Evolutionary conservation across 108 stramenopile genomes (phyloP).

Genomic region (Parietichytrium sp.): DNA sequence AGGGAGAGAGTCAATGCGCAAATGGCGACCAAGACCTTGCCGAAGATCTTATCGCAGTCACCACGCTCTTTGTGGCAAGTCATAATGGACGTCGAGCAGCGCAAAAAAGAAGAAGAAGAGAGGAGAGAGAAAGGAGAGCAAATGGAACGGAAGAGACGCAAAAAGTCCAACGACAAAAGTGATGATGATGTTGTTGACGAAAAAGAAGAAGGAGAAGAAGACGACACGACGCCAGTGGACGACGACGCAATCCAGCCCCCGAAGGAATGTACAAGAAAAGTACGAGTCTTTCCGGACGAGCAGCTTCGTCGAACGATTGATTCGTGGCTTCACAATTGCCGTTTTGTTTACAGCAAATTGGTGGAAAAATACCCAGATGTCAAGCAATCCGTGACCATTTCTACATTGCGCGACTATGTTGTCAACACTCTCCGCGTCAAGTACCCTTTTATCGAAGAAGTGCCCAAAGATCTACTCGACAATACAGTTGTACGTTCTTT

Average conservation of each 20-base stretch:
- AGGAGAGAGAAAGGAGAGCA: background rate
- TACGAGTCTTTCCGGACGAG: background rate
- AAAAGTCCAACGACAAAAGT: no score
- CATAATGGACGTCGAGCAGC: slow-evolving; percentile 1
- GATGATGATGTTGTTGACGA: no score
- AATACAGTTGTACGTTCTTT: background rate
- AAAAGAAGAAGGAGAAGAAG: no score
- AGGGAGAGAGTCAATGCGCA: background rate
- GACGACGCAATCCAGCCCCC: background rate
- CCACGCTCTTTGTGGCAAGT: background rate
- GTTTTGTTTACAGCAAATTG: background rate
- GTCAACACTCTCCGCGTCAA: background rate
- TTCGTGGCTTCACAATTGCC: background rate
- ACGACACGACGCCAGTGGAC: background rate
- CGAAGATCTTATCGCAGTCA: background rate
- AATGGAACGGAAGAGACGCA: no score
- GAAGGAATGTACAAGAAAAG: background rate
- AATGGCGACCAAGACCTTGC: background rate
- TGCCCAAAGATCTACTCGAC: background rate
- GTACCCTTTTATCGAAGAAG: background rate
- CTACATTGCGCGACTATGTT: background rate
- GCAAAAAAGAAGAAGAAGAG: background rate
- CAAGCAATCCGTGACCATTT: background rate
- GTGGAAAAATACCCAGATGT: background rate
- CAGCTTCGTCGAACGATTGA: background rate